Evolutionary conservation across 1,284 basidiomycete species (phyloP), one percentile per base, ranked within the genome.

Genomic region (Anthracocystis walkeri): DNA sequence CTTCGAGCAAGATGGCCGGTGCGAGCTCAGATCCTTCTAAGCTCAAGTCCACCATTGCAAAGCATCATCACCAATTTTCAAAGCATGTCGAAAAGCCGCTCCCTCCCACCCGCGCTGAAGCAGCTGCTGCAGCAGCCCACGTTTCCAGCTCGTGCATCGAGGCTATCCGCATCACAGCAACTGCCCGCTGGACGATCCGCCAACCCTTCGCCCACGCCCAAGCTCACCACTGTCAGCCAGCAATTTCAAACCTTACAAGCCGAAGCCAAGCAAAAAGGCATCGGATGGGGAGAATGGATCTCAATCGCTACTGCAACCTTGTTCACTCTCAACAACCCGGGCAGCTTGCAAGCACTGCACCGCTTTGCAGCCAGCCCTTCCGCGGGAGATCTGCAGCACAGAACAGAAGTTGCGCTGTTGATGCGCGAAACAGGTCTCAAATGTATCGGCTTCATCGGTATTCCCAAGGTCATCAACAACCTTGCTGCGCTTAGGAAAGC

Each of bases 341-440:
- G 90, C 27, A 89, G 91, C 21, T 87, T 96, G 45, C 91, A 90
- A 20, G 89, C 92, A 70, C 87, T 96, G 65, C 95, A 95, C 85
- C 89, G 89, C 35, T 93, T 92, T 83, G 89, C 90, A 51, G 90
- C 91, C 6, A 56, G 60, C 27, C 50, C 61, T 29, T 49, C 41
- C 31, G 86, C 87, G 46, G 87, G 87, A 64, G 81, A 88, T 68
- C 88, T 88, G 56, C 89, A 89, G 58, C 87, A 91, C 72, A 89
- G 89, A 84, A 90, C 77, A 29, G 75, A 83, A 20, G 78, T 89
- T 78, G 93, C 92, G 2, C 75, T 92, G 90, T 86, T 95, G 78
- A 95, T 98, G 90, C 90, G 96, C 56, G 96, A 99, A 87, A 90
- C 92, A 10, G 94, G 94, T 5, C 85, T 99, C 84, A 98, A 99